phyloP scores from a whole-genome alignment of 2,329 filamentous ascomycete species.

The Penicillium sp. region DNA sequence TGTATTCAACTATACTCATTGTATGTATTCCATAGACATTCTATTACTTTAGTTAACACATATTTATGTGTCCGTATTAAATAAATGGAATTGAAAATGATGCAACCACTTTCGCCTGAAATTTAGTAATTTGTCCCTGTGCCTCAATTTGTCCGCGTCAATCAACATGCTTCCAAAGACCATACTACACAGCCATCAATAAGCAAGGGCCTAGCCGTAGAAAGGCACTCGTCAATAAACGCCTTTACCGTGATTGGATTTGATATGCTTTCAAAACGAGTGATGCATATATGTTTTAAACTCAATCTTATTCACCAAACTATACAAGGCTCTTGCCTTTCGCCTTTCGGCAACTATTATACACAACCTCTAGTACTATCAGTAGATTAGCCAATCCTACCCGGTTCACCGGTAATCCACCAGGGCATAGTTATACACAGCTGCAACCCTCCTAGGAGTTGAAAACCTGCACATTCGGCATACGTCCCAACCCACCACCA shows the following conservation, averaged over 20 bases:
- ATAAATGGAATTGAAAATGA: neutral
- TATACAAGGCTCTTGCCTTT: neutral
- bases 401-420: neutral
- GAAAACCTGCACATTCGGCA: constrained; percentile 49
- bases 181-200: neutral
- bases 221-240: neutral
- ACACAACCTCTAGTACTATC: neutral
- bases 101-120: too few species aligned
- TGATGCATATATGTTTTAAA: neutral
- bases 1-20: neutral
- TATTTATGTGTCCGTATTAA: neutral
- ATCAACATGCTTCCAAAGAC: neutral
- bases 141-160: too few species aligned
- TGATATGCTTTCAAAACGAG: neutral
- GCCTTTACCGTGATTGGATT: neutral
- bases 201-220: neutral
- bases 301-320: neutral
- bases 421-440: neutral
- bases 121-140: neutral
- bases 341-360: neutral
- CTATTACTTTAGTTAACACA: neutral
- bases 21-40: neutral
- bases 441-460: constrained; percentile 21
- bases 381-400: neutral
- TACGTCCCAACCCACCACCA: constrained; percentile 46